phyloP scores from a whole-genome alignment of 1,284 basidiomycete species.

The Microbotryomycetes sp. region DNA sequence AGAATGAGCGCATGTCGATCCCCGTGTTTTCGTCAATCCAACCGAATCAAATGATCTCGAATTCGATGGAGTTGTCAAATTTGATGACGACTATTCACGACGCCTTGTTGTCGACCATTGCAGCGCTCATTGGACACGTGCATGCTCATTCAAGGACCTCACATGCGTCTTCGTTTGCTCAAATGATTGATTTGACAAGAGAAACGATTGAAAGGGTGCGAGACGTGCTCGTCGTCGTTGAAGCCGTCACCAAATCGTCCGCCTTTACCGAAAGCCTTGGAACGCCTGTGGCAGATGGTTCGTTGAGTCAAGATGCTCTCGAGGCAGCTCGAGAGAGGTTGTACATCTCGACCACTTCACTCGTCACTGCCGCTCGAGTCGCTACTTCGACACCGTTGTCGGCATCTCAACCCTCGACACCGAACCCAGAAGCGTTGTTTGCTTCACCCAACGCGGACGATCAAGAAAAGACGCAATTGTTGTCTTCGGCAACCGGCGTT shows the following conservation, averaged over 20 bases:
- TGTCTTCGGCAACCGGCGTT: conserved; percentile 77
- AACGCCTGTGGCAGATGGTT: conserved; percentile 4
- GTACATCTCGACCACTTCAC: conserved; percentile 74
- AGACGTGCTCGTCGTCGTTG: conserved; percentile 83
- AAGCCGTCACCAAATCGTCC: conserved; percentile 63
- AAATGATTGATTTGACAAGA: conserved; percentile 85
- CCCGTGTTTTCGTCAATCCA: conserved; percentile 48
- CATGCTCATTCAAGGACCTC: conserved; percentile 83
- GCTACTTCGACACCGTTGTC: conserved; percentile 46
- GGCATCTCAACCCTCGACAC: conserved; percentile 35
- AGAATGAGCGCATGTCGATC: conserved; percentile 60
- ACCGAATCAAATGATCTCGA: conserved; percentile 38
- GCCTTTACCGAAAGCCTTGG: conserved; percentile 41
- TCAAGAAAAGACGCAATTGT: conserved; percentile 62
- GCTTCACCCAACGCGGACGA: conserved; percentile 58
- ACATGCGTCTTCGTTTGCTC: conserved; percentile 84
- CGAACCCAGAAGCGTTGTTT: conserved; percentile 42
- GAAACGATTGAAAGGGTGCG: conserved; percentile 91
- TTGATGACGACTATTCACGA: conserved; percentile 64
- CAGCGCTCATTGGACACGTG: conserved; percentile 93
- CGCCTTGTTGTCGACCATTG: conserved; percentile 83
- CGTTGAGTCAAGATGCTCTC: conserved; percentile 54
- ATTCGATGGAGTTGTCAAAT: conserved; percentile 60
- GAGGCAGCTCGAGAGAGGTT: conserved; percentile 69
- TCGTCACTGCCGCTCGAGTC: conserved; percentile 74